Evolutionary conservation across 1,284 basidiomycete genomes (phyloP).

Genomic region (Fomitopsis pinicola): DNA sequence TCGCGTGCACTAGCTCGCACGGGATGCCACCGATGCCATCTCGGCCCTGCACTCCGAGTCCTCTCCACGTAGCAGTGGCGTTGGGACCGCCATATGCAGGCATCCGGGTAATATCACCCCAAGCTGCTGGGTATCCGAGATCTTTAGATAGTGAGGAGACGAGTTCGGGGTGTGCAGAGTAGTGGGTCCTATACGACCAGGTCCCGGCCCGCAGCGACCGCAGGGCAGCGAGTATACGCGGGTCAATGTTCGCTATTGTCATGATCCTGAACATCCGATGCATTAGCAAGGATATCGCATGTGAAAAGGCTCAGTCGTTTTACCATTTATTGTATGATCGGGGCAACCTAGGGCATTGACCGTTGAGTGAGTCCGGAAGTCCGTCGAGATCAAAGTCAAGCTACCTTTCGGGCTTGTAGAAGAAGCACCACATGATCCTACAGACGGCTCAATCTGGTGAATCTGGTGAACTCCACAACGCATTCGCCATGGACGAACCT

Average conservation of each 20-base stretch:
- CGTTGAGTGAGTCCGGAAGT: neutral
- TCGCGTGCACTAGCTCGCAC: conserved; percentile 67
- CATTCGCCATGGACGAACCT: conserved; percentile 39
- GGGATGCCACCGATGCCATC: conserved; percentile 61
- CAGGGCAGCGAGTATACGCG: conserved; percentile 49
- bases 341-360: conserved; percentile 46
- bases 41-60: conserved; percentile 47
- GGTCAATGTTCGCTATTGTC: conserved; percentile 63
- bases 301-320: neutral
- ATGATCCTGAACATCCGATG: conserved; percentile 45
- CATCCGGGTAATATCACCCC: conserved; percentile 56
- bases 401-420: conserved; percentile 70
- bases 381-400: conserved; percentile 6
- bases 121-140: conserved; percentile 53
- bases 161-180: conserved; percentile 33
- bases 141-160: conserved; percentile 45
- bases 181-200: conserved; percentile 54
- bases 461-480: too few relatives aligned
- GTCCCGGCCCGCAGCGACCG: conserved; percentile 46
- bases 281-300: neutral
- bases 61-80: conserved; percentile 50
- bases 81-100: conserved; percentile 55
- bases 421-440: conserved; percentile 85
- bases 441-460: neutral
- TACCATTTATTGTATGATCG: conserved; percentile 67